phyloP scores from a whole-genome alignment of 208 protist species.

The Leishmania tarentolae region DNA sequence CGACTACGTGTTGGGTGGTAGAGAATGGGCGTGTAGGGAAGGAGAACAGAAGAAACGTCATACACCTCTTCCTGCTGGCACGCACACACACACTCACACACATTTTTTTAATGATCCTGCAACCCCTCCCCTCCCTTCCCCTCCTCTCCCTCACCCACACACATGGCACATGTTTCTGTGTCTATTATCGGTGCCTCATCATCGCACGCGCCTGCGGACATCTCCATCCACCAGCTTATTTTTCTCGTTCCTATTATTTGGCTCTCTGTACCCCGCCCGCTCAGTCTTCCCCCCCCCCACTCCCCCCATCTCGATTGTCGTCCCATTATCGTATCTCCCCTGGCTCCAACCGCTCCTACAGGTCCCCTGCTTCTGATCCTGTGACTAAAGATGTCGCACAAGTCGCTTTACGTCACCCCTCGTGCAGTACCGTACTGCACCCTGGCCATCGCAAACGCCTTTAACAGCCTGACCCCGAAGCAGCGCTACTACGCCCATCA shows the following conservation, averaged over 20 bases:
- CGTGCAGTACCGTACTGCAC: conserved; percentile 65
- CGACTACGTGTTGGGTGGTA: too few species aligned
- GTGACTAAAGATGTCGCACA: conserved; percentile 7
- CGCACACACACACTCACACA: neutral
- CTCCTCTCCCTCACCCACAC: neutral
- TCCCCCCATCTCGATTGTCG: too few species aligned
- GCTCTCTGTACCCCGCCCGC: neutral
- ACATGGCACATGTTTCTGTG: neutral
- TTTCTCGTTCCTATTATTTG: neutral
- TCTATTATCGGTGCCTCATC: neutral
- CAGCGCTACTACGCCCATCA: conserved; percentile 88
- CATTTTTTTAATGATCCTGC: neutral
- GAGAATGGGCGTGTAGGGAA: too few species aligned
- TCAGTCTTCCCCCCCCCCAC: neutral
- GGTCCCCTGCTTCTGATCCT: neutral
- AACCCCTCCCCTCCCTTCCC: neutral
- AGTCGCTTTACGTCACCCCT: conserved; percentile 52
- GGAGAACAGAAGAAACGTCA: too few species aligned
- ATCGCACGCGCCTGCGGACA: neutral
- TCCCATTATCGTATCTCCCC: neutral
- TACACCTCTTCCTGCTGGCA: neutral
- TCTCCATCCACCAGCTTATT: neutral
- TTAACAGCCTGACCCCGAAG: conserved; percentile 65
- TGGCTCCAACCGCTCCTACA: neutral
- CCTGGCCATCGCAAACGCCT: conserved; percentile 70